Conservation (phyloP, 768 basidiomycete genomes). For the Tylopilus subfusipes region DNA sequence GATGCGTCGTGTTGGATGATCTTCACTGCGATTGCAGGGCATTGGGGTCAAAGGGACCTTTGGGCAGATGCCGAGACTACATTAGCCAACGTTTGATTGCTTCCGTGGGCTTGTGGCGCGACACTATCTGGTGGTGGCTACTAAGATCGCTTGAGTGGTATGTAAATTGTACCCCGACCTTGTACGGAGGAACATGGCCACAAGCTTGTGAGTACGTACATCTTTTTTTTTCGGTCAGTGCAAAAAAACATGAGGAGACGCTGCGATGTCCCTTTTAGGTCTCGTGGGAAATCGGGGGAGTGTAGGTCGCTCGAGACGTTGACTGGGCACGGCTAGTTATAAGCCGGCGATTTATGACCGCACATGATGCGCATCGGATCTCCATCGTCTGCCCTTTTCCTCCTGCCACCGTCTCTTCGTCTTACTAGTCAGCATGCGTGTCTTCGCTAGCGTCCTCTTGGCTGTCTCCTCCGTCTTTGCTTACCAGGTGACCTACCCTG, state of each 20-base stretch:
- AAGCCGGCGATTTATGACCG: slow-evolving; percentile 7
- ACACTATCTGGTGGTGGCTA: neutral
- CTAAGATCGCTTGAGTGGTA: neutral
- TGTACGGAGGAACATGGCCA: neutral
- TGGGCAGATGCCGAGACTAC: slow-evolving; percentile 73
- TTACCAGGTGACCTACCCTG: slow-evolving; percentile 59
- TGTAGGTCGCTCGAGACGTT: neutral
- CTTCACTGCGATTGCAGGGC: slow-evolving; percentile 55
- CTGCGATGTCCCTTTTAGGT: neutral
- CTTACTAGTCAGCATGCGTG: slow-evolving; percentile 39
- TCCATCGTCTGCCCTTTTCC: slow-evolving; percentile 1
- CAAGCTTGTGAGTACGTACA: slow-evolving; percentile 5
- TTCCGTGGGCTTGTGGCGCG: neutral
- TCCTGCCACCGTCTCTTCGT: neutral
- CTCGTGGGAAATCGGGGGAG: slow-evolving; percentile 23
- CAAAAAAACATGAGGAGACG: neutral
- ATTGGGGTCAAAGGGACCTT: slow-evolving; percentile 79
- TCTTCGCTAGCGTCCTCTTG: slow-evolving; percentile 42
- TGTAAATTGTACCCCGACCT: slow-evolving; percentile 7
- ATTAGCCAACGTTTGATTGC: slow-evolving; percentile 28
- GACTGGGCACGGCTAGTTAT: neutral
- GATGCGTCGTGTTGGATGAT: slow-evolving; percentile 70
- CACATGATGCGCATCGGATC: neutral
- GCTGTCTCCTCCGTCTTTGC: slow-evolving; percentile 56
- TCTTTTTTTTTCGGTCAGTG: neutral